Base-by-base conservation (phyloP, 306 rosid genomes). In the Ormosia emarginata region DNA sequence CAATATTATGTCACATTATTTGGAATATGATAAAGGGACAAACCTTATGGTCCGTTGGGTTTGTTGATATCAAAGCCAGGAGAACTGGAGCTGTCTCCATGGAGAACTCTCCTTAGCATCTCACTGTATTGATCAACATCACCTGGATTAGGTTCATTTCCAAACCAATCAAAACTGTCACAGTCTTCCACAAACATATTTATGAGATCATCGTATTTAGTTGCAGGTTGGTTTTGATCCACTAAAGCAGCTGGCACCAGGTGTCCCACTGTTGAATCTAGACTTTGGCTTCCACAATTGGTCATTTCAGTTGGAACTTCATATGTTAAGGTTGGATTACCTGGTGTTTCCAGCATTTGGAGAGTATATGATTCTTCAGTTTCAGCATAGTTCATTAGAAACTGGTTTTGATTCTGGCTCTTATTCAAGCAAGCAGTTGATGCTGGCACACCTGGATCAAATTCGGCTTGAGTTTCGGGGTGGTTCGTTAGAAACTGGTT, bases 141-240 rank as follows among this genome's bases (percentile, higher is more conserved):
- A 13, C 29, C 75, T 8, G 43, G 40, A 57, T 29, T 56, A n/a
- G 66, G 33, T 59, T 68, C 85, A 44, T 61, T 67, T 11, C 18
- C 68, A 75, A 46, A 59, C 39, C 30, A n/a, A 8, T 77, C 29
- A 17, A 17, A 12, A 10, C 47, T 75, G 33, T 41, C 81, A 2
- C 32, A 71, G 33, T 84, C 84, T 64, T 68, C 87, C 71, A 70
- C 88, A 18, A 80, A 80, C 46, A 56, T 64, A 55, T 53, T 74
- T 73, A 74, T 67, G 41, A 85, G 10, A 30, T 81, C 29, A 40
- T 37, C 75, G 17, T 61, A 44, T 69, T 78, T 87, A 2, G 18
- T 46, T 29, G 39, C 46, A 37, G 12, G 8, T 70, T 81, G 76
- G 39, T 55, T 77, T 70, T 78, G 34, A 46, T 44, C 24, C 10